Conservation (phyloP, 345 rosid genomes). For the Citrus hindsii region DNA sequence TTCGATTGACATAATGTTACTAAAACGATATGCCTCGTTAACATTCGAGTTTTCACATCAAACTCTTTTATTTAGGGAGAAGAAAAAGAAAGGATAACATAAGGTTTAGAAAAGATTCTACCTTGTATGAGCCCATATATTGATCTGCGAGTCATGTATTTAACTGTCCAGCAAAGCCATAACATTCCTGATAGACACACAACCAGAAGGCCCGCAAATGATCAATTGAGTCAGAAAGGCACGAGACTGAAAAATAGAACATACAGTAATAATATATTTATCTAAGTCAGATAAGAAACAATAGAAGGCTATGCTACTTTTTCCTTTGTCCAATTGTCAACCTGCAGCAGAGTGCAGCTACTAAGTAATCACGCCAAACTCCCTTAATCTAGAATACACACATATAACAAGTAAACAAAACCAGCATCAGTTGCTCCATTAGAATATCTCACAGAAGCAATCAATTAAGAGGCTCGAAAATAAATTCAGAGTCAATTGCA, state of each 20-base stretch:
- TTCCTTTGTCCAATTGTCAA: conserved; percentile 5
- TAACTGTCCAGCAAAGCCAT: background rate
- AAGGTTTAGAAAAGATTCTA: background rate
- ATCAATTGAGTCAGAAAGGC: background rate
- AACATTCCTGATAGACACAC: background rate
- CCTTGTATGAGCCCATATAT: conserved; percentile 1
- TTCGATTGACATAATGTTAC: background rate
- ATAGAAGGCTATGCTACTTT: background rate
- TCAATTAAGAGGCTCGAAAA: background rate
- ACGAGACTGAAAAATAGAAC: background rate
- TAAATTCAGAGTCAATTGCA: background rate
- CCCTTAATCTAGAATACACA: background rate
- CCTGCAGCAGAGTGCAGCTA: background rate
- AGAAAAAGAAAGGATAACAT: background rate
- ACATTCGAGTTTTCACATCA: background rate
- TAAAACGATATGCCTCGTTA: background rate
- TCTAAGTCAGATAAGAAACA: conserved; percentile 1
- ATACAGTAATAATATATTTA: background rate
- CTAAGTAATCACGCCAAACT: conserved; percentile 7
- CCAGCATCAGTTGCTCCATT: background rate
- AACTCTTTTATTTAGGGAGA: background rate
- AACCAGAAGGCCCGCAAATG: conserved; percentile 7
- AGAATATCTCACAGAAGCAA: background rate
- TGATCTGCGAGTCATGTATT: background rate
- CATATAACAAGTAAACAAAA: conserved; percentile 1